Evolutionary conservation across 805 yeast genomes (phyloP).

Genomic region (Wickerhamomyces rabaulensis): DNA sequence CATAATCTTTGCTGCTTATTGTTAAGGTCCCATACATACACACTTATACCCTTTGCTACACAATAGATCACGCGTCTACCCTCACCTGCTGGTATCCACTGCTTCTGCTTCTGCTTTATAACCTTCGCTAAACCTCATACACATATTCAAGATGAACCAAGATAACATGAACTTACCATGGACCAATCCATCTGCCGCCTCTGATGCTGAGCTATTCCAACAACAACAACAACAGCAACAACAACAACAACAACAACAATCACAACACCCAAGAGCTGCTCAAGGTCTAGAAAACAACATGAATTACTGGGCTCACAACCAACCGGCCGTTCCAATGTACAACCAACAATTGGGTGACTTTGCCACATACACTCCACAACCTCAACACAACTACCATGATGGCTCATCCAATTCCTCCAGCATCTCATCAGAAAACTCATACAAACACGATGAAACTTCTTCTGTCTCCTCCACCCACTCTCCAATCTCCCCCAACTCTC

Average conservation of each 20-base stretch:
- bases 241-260: not conserved
- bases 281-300: not conserved
- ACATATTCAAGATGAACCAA: not conserved
- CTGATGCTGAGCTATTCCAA: not conserved
- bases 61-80: not conserved
- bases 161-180: not conserved
- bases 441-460: not conserved
- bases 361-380: not conserved
- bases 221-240: not conserved
- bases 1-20: not conserved
- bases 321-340: not conserved
- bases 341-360: not conserved
- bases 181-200: not conserved
- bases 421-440: not conserved
- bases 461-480: not conserved
- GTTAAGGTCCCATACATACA: not conserved
- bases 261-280: not conserved
- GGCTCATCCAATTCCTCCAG: not conserved
- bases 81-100: no score
- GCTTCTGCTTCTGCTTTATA: not conserved
- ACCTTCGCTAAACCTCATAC: not conserved
- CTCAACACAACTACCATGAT: not conserved
- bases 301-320: not conserved
- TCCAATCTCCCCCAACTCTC: slow-evolving; percentile 4
- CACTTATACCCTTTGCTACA: not conserved